These are phyloP conservation scores for Rhodotorula babjevae DNA, from an alignment of 768 basidiomycete species.

Conservation along the genomic window DNA sequence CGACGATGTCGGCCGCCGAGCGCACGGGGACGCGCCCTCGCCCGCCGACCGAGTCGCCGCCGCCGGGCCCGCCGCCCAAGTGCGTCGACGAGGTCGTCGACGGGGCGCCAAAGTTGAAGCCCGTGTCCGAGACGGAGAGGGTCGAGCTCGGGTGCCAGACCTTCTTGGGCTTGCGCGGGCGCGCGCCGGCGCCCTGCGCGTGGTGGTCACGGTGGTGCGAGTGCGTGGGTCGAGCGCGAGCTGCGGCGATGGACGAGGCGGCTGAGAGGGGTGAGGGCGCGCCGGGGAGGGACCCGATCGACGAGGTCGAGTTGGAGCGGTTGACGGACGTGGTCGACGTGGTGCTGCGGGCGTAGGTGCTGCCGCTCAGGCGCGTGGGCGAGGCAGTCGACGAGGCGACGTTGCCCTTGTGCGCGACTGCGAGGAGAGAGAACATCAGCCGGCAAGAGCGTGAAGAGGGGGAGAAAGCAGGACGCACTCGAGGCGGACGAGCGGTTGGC, in stretches of 20 bases:
- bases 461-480: neutral
- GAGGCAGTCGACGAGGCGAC: neutral
- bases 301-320: slow-evolving; percentile 21
- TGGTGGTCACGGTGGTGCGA: neutral
- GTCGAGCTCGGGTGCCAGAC: neutral
- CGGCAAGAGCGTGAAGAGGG: neutral
- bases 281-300: slow-evolving; percentile 1
- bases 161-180: neutral
- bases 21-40: neutral
- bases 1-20: slow-evolving; percentile 29
- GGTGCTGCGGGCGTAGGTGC: neutral
- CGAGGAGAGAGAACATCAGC: neutral
- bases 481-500: slow-evolving; percentile 19
- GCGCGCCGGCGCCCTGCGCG: neutral
- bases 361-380: neutral
- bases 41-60: no score
- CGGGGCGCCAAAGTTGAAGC: no score
- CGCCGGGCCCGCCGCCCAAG: slow-evolving; percentile 3
- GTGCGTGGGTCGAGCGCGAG: neutral
- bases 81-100: neutral
- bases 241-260: neutral
- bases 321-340: neutral
- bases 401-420: neutral
- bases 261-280: neutral
- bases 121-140: neutral